Evolutionary conservation across 805 yeast genomes (phyloP).

Genomic region (Candida namnaoensis): DNA sequence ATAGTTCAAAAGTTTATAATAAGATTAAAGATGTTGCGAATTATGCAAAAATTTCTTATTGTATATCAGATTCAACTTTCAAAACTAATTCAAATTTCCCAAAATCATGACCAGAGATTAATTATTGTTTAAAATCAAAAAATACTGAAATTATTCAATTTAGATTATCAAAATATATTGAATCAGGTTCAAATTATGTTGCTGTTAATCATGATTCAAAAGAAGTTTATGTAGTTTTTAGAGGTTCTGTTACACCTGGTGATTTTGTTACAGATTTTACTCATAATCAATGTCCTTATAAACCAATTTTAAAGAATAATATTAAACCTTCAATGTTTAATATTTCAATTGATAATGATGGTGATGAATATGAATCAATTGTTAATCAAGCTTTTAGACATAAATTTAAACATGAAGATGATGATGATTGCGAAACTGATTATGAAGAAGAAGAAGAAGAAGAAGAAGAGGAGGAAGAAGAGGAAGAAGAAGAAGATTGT

Average conservation of each 20-base stretch:
- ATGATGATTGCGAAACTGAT: too few species aligned
- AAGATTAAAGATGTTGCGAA: constrained; percentile 6
- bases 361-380: neutral
- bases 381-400: neutral
- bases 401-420: too few species aligned
- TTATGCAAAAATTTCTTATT: constrained; percentile 13
- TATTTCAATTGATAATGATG: neutral
- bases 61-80: constrained; percentile 3
- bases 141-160: constrained; percentile 3
- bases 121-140: constrained; percentile 6
- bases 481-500: constrained; percentile 24
- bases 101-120: constrained; percentile 7
- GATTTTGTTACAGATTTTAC: constrained; percentile 60
- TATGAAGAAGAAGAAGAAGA: constrained; percentile 6
- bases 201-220: constrained; percentile 36
- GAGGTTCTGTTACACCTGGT: constrained; percentile 53
- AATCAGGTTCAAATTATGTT: constrained; percentile 46
- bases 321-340: neutral
- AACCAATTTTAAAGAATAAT: constrained; percentile 28
- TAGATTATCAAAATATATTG: constrained; percentile 20
- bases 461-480: neutral
- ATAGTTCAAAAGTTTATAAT: constrained; percentile 3
- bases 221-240: constrained; percentile 40
- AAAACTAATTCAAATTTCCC: constrained; percentile 1
- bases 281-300: constrained; percentile 35